A percentile compares a stretch with the other conserved stretches of the same genome.
phyloP scores from a whole-genome alignment of 2,329 filamentous ascomycete species.

The Ascochyta viciae-villosae region DNA sequence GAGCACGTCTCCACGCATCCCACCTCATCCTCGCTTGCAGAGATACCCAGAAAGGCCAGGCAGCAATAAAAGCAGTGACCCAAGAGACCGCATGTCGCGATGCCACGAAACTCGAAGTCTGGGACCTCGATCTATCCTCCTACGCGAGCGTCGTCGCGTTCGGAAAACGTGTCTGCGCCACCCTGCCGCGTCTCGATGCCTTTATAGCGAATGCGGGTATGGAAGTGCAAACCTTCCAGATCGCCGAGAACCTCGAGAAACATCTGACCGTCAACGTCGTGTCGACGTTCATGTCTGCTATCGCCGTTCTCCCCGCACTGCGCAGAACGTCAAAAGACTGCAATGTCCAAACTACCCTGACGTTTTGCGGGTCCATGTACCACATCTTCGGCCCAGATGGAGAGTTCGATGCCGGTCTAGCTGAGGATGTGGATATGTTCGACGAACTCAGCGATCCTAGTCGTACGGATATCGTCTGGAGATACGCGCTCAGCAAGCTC shows the following conservation, averaged over 20 bases:
- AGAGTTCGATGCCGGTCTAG: conserved; percentile 4
- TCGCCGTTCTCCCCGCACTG: conserved; percentile 27
- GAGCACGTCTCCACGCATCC: background rate
- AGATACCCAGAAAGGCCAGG: conserved; percentile 9
- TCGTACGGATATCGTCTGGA: conserved; percentile 13
- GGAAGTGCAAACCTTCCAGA: conserved; percentile 8
- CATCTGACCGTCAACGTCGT: conserved; percentile 37
- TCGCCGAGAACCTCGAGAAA: conserved; percentile 32
- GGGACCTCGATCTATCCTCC: conserved; percentile 11
- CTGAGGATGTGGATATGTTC: conserved; percentile 12
- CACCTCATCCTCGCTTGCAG: conserved; percentile 11
- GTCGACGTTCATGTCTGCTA: conserved; percentile 28
- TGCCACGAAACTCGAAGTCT: conserved; percentile 13
- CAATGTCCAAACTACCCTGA: conserved; percentile 7
- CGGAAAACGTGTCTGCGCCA: conserved; percentile 6
- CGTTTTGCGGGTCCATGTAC: conserved; percentile 19
- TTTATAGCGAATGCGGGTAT: conserved; percentile 24
- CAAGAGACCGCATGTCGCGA: background rate
- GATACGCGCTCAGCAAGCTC: conserved; percentile 18
- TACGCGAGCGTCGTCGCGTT: conserved; percentile 8
- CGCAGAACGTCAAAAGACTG: conserved; percentile 4
- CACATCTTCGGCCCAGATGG: conserved; percentile 16
- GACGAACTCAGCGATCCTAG: conserved; percentile 8
- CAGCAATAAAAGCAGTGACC: conserved; percentile 1
- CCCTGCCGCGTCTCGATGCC: conserved; percentile 17